Evolutionary conservation across 768 basidiomycete species (phyloP), one percentile per base, ranked within the genome.

Genomic region (Auricularia heimuer): DNA sequence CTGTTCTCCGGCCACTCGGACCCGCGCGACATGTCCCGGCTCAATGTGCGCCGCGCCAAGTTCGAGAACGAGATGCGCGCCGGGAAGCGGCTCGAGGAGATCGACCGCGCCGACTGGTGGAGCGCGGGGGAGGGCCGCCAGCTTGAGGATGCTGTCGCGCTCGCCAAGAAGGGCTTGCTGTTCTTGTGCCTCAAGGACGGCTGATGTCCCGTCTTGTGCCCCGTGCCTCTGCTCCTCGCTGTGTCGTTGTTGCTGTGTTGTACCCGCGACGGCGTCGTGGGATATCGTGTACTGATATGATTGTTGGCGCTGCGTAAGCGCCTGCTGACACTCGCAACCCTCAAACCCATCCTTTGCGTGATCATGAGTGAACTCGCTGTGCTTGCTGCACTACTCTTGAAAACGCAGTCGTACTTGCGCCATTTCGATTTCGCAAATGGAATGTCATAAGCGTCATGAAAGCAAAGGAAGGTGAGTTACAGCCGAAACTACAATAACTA

Each of bases 1-100:
- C 79, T 98, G 45, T 86, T 97, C 71, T 91, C 89, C 0, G 94
- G 95, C 1, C 93, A 98, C 71, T 86, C 87, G 0, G 92, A 97
- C 73, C 94, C 95, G 0, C 84, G 92, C 0, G 77, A 74, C 6
- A 94, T 96, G 92, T 79, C 88, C 3, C 73, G 80, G 33, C 77
- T 98, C 24, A 87, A 86, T 68, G 83, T 82, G 4, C 80, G 87
- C 62, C 89, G 92, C 75, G 76, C 74, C 3, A 80, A 82, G 36
- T 96, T 94, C 69, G 94, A 98, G 70, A 77, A 70, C 29, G 84
- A 83, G 16, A 74, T 89, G 62, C 79, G 81, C 68, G 75, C 76
- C 61, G 69, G 64, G 24, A 21, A 11, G 56, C 21, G 61, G 37
- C 45, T 64, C 65, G 29, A 85, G 64, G 83, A 86, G 16, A 74